Conservation (phyloP, 225 moss, liverwort and hornwort genomes). For the Sphagnum tenellum region DNA sequence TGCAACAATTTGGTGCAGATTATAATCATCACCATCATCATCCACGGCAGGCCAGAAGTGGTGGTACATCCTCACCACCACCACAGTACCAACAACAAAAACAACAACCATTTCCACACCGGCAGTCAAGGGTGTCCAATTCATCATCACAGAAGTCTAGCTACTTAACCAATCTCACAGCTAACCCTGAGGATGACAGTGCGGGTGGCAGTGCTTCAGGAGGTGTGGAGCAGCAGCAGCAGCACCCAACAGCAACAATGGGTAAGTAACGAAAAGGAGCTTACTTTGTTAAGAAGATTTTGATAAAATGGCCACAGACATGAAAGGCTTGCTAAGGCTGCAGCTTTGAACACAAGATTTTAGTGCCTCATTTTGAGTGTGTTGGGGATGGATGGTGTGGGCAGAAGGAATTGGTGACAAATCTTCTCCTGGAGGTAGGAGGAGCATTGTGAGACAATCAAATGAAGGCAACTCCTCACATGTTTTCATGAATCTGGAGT, state of each 20-base stretch:
- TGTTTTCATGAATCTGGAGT: background rate
- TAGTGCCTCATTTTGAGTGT: slow-evolving; percentile 1
- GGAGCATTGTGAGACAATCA: too few species aligned
- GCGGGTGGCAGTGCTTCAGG: slow-evolving; percentile 31
- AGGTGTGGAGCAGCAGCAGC: slow-evolving; percentile 15
- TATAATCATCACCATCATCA: too few species aligned
- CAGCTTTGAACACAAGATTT: slow-evolving; percentile 11
- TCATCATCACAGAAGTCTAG: slow-evolving; percentile 60
- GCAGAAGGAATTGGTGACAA: slow-evolving; percentile 36
- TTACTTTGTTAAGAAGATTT: slow-evolving; percentile 38
- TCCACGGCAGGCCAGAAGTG: background rate
- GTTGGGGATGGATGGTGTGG: slow-evolving; percentile 13
- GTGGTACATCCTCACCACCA: background rate
- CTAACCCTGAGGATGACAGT: slow-evolving; percentile 36
- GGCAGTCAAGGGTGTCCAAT: slow-evolving; percentile 35
- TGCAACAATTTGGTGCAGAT: slow-evolving; percentile 9
- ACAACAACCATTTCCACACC: slow-evolving; percentile 29
- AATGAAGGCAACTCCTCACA: slow-evolving; percentile 1
- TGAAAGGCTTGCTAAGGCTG: slow-evolving; percentile 22
- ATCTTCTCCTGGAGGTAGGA: slow-evolving; percentile 9
- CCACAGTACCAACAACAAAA: too few species aligned
- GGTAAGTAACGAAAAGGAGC: slow-evolving; percentile 23
- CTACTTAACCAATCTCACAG: slow-evolving; percentile 52
- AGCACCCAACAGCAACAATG: slow-evolving; percentile 37
- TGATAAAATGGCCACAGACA: slow-evolving; percentile 42